Evolutionary conservation across 345 rosid genomes (phyloP).

Genomic region (Aurinia saxatilis): DNA sequence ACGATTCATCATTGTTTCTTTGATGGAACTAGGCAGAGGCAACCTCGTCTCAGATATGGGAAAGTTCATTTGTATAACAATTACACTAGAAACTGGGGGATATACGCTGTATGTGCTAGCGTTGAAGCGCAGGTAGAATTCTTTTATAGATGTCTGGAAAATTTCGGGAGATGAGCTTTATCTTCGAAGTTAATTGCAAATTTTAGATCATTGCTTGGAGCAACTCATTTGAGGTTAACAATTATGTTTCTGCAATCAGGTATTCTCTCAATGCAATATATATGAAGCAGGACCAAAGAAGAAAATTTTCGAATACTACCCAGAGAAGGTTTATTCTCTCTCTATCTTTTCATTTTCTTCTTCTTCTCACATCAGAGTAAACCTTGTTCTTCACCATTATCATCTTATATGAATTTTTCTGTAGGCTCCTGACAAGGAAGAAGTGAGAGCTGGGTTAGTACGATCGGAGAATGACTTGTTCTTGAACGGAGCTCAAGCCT

Average conservation of each 20-base stretch:
- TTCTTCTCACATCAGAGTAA: not conserved
- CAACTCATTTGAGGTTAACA: not conserved
- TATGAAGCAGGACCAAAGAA: constrained; percentile 88
- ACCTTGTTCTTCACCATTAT: not conserved
- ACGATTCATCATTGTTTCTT: constrained; percentile 95
- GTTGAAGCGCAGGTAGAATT: constrained; percentile 76
- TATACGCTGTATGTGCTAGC: constrained; percentile 92
- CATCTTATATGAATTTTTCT: constrained; percentile 7
- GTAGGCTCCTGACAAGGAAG: constrained; percentile 52
- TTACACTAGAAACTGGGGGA: constrained; percentile 80
- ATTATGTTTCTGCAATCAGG: constrained; percentile 32
- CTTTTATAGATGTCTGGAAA: not conserved
- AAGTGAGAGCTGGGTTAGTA: constrained; percentile 49
- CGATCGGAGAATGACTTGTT: constrained; percentile 55
- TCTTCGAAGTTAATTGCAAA: not conserved
- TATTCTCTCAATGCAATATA: constrained; percentile 88
- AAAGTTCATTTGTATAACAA: constrained; percentile 90
- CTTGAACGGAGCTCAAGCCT: constrained; percentile 50
- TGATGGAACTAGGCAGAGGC: constrained; percentile 81
- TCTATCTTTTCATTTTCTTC: constrained; percentile 11
- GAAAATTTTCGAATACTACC: constrained; percentile 69
- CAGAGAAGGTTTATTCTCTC: constrained; percentile 55
- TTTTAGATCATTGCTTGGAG: not conserved
- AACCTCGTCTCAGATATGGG: constrained; percentile 83
- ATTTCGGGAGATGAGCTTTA: not conserved